Conservation (phyloP, 495 filamentous ascomycete genomes). For the Talaromyces liani region DNA sequence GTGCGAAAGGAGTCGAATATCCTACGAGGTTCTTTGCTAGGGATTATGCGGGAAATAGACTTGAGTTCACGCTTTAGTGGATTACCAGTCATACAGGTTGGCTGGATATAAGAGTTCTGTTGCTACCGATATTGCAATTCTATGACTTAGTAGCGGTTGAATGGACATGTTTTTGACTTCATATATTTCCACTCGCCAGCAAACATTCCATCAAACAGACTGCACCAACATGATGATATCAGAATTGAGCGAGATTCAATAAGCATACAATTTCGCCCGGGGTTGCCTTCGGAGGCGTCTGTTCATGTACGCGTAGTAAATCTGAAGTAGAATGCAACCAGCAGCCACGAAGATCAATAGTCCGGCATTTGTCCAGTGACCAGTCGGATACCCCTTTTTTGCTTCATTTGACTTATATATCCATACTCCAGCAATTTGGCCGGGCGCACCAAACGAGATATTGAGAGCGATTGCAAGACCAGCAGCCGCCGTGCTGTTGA, state of each 20-base stretch:
- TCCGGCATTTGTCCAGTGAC: constrained; percentile 50
- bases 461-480: constrained; percentile 65
- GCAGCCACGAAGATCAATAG: constrained; percentile 32
- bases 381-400: constrained; percentile 56
- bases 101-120: neutral
- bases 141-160: neutral
- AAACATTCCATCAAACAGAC: neutral
- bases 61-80: constrained; percentile 51
- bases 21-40: constrained; percentile 55
- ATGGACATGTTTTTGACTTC: neutral
- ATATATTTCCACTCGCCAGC: neutral
- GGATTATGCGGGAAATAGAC: constrained; percentile 54
- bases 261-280: constrained; percentile 2
- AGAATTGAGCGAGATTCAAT: neutral
- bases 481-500: constrained; percentile 53
- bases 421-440: constrained; percentile 66
- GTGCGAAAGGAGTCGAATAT: constrained; percentile 48
- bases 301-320: constrained; percentile 35
- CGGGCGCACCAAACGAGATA: constrained; percentile 56
- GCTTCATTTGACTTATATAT: constrained; percentile 61
- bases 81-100: neutral
- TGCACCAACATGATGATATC: neutral
- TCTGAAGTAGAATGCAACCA: constrained; percentile 27
- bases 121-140: neutral
- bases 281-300: neutral